Evolutionary conservation across 2,329 filamentous ascomycete genomes (phyloP).

Genomic region (Acrocalymma vagum): DNA sequence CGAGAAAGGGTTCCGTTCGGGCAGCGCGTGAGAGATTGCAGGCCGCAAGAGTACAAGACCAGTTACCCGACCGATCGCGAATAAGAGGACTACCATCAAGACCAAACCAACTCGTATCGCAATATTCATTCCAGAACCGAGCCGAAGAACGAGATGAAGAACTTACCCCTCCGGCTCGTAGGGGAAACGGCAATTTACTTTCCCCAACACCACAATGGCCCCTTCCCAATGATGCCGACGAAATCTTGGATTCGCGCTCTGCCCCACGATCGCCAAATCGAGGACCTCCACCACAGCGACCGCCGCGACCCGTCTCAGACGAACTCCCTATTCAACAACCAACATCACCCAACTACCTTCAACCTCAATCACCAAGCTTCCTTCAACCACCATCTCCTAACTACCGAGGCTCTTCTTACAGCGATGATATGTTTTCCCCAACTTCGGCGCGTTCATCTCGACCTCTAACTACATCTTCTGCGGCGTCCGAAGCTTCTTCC

Average conservation of each 20-base stretch:
- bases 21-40: conserved; percentile 46
- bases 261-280: conserved; percentile 34
- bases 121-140: conserved; percentile 25
- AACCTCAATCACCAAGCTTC: conserved; percentile 25
- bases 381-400: conserved; percentile 29
- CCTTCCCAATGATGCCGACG: conserved; percentile 47
- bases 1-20: conserved; percentile 46
- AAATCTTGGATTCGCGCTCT: conserved; percentile 32
- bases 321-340: conserved; percentile 42
- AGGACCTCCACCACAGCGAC: conserved; percentile 52
- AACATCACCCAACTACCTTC: conserved; percentile 29
- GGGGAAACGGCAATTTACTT: conserved; percentile 18
- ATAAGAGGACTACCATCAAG: conserved; percentile 45
- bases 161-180: conserved; percentile 22
- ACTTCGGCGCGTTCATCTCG: conserved; percentile 37
- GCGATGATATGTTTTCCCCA: conserved; percentile 44
- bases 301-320: conserved; percentile 48
- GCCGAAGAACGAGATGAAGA: conserved; percentile 21
- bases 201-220: conserved; percentile 57
- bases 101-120: conserved; percentile 43
- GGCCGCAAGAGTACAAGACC: conserved; percentile 35
- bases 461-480: conserved; percentile 48
- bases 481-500: conserved; percentile 49
- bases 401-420: conserved; percentile 37
- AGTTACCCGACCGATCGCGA: conserved; percentile 39